Base-by-base conservation (phyloP, 331 rosid species). In the Pyracantha coccinea region DNA sequence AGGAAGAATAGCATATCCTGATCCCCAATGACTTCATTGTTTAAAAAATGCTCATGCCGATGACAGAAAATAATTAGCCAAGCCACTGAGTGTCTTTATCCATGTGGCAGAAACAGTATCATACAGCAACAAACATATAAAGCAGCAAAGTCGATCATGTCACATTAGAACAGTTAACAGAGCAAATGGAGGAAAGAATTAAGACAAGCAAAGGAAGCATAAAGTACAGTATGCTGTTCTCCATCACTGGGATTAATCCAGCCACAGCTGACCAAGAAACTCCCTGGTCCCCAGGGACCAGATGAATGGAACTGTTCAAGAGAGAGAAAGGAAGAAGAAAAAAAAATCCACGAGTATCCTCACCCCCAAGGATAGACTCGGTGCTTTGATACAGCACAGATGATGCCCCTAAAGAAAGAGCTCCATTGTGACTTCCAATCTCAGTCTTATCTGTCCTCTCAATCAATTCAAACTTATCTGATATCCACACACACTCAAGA, bases 401-500 rank as follows among this genome's bases (percentile, higher is more conserved):
- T 54, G 88, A 79, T 31, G 87, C 64, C 57, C 69, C 75, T 66
- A 71, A 63, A 66, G 82, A 77, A 47, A 84, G 66, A 77, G 80
- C 90, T 70, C 65, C 83, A 7, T 57, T 75, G 54, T 77, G 83
- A 73, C 73, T 77, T 77, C 55, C 84, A 80, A 53, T 77, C 71
- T 76, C 80, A 74, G 53, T 66, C 75, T 75, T 69, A 44, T 79
- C 80, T 52, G 25, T 85, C 29, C 71, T 86, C 80, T 91, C 98
- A 3, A 75, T 64, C 80, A 89, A 83, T 44, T 80, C 71, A 79
- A 84, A 93, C 84, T 91, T 89, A 72, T 89, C 89, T 21, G 82
- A 77, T 63, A 81, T 62, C 98, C 97, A 93, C 8, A 84, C 81
- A 60, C 96, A 91, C 68, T 88, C 91, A 72, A 93, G 76, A 75